phyloP scores from a whole-genome alignment of 257 asterid species.

The Forsythia viridissima region DNA sequence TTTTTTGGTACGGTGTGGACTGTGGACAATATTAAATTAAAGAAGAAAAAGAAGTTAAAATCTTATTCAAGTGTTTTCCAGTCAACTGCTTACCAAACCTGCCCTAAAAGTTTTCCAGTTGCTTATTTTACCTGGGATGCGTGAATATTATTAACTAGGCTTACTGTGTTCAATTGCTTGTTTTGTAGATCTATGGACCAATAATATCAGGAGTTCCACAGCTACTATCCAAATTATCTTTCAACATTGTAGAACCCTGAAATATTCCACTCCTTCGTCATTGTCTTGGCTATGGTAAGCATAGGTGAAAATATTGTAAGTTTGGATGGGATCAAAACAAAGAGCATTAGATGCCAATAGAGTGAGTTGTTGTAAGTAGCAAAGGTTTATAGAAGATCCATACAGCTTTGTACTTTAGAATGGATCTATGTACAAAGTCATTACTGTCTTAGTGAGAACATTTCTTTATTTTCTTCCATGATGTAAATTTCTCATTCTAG shows the following conservation, averaged over 20 bases:
- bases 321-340: neutral
- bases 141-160: neutral
- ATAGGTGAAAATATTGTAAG: neutral
- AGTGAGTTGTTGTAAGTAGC: neutral
- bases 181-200: conserved; percentile 68
- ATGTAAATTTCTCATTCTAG: neutral
- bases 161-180: conserved; percentile 8
- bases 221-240: conserved; percentile 77
- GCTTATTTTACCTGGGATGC: neutral
- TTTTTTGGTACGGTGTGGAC: neutral
- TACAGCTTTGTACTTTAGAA: neutral
- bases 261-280: neutral
- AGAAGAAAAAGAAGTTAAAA: neutral
- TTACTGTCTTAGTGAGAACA: neutral
- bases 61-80: neutral
- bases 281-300: neutral
- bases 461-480: neutral
- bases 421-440: neutral
- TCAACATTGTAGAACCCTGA: conserved; percentile 54
- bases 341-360: neutral
- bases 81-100: neutral
- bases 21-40: neutral
- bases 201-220: conserved; percentile 72
- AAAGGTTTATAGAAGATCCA: neutral
- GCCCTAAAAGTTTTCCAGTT: neutral